A percentile compares a stretch with the other conserved stretches of the same genome.
Evolutionary conservation across 768 basidiomycete species (phyloP).

Genomic region (Tephrocybe sp.): DNA sequence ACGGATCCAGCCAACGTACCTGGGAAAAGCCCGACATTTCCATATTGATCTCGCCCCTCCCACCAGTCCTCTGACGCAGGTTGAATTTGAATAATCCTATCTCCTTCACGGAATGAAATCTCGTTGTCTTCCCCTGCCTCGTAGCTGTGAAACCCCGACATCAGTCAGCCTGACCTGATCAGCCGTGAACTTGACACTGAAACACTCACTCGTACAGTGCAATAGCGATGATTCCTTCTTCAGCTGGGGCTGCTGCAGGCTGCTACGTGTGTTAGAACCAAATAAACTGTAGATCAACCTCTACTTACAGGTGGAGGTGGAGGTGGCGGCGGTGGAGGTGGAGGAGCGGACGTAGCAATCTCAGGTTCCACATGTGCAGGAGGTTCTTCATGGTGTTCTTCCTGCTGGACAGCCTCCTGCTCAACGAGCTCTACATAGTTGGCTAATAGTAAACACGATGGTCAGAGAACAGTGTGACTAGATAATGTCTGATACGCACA

Average conservation of each 20-base stretch:
- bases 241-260: conserved; percentile 41
- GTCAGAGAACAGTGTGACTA: neutral
- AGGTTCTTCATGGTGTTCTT: conserved; percentile 13
- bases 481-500: conserved; percentile 38
- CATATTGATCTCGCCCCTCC: conserved; percentile 60
- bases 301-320: conserved; percentile 26
- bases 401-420: conserved; percentile 10
- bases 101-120: conserved; percentile 80
- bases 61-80: conserved; percentile 89
- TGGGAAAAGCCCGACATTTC: conserved; percentile 71
- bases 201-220: conserved; percentile 68
- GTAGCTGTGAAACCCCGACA: conserved; percentile 47
- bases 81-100: conserved; percentile 75
- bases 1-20: conserved; percentile 39
- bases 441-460: conserved; percentile 35
- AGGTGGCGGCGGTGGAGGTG: conserved; percentile 58
- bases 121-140: conserved; percentile 93
- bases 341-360: conserved; percentile 38
- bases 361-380: conserved; percentile 34
- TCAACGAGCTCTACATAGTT: conserved; percentile 86
- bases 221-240: conserved; percentile 60
- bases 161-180: neutral
- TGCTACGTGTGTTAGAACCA: conserved; percentile 21
- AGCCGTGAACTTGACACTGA: neutral
- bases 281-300: neutral